Base-by-base conservation (phyloP, 2,329 filamentous ascomycete genomes). In the Trichoderma asperellum region DNA sequence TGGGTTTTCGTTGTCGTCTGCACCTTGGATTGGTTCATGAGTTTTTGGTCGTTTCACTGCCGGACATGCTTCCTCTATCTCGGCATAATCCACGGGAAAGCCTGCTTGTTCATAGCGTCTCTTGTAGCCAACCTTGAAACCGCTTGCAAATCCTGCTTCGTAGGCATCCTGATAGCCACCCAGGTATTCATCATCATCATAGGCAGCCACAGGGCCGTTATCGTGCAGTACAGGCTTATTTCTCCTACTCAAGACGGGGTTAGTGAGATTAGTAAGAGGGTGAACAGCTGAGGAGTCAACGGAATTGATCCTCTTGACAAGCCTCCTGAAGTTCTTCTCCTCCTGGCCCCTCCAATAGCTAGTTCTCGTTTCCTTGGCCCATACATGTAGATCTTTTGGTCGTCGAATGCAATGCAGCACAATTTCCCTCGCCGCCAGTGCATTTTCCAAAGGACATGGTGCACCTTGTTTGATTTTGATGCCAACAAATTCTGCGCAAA, bases 391-490 rank as follows among this genome's bases (percentile, higher is more conserved):
- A 0, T 43, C 8, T 16, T 21, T 37, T 0, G 65, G 65, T 1
- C 7, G 16, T 10, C 18, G 65, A 1, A 68, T 40, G 8, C 12
- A 68, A 0, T 52, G 47, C 18, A 68, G 0, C 3, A 18, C 65
- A 18, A 68, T 43, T 27, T 68, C 65, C 14, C 65, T 53, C 0
- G 57, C 27, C 6, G 55, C 24, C 24, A 68, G 27, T 18, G n/a
- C 65, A 14, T 68, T 43, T 61, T 5, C 34, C 34, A 21, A 56
- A n/a, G 5, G 5, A 24, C 21, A 2, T 5, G 14, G n/a, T 14
- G 29, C 24, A 34, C 40, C 12, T 2, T 68, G 65, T n/a, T 32
- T 0, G 18, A 21, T 40, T 4, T 29, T 6, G 2, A 52, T 37
- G 1, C 65, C 34, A 47, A 60, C 32, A 18, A 68, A 68, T 0